phyloP scores from a whole-genome alignment of 805 yeast genomes.

The Metschnikowia corniflorae region DNA sequence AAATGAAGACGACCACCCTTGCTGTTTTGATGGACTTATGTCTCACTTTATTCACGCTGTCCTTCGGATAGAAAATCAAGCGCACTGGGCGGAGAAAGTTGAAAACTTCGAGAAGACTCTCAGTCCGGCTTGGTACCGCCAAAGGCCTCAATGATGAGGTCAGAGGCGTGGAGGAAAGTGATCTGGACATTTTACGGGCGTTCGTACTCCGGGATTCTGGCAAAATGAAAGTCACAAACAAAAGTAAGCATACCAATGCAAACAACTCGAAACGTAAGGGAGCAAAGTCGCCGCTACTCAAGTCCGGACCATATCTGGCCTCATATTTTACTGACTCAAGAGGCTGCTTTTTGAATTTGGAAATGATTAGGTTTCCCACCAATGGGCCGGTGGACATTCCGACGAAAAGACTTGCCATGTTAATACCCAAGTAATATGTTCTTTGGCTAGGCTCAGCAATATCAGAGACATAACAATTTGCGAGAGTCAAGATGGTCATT shows the following conservation, averaged over 20 bases:
- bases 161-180: constrained; percentile 25
- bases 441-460: constrained; percentile 61
- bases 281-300: constrained; percentile 26
- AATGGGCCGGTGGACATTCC: constrained; percentile 68
- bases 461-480: constrained; percentile 72
- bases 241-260: constrained; percentile 28
- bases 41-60: constrained; percentile 22
- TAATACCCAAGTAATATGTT: constrained; percentile 54
- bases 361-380: constrained; percentile 33
- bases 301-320: constrained; percentile 11
- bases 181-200: constrained; percentile 52
- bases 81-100: constrained; percentile 47
- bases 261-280: constrained; percentile 34
- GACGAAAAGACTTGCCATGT: constrained; percentile 54
- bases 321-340: not conserved
- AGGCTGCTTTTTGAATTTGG: constrained; percentile 2
- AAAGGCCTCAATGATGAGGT: constrained; percentile 2
- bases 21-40: constrained; percentile 18
- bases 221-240: constrained; percentile 33
- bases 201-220: constrained; percentile 63
- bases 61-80: constrained; percentile 50
- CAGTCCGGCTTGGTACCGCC: not conserved
- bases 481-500: constrained; percentile 50
- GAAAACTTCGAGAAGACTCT: constrained; percentile 5
- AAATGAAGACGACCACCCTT: constrained; percentile 40